Evolutionary conservation across 176 grass and related monocot genomes (phyloP), one percentile per base, ranked within the genome.

Genomic region (Triticum urartu): DNA sequence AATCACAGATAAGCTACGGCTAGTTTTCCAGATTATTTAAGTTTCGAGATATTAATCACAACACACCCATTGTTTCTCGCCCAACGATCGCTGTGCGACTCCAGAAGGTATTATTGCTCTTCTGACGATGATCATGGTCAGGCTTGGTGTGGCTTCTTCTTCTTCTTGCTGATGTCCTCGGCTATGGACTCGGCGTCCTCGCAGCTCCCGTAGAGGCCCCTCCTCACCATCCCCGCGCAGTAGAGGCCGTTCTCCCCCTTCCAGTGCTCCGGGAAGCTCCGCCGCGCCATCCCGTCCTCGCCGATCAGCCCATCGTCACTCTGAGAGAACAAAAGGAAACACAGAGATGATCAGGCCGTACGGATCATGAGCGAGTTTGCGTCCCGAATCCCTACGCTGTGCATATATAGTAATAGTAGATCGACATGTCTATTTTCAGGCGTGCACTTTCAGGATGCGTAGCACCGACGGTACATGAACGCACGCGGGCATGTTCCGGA

Each of bases 201-300:
- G 28, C 3, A 68, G 50, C 83, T 86, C 72, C 90, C 90, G 68
- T 92, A 92, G 87, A 92, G 52, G 5, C 90, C 90, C 80, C 87
- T 75, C 80, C 90, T 72, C 61, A 83, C 87, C 79, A 92, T 38
- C 26, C 90, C 90, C 7, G 87, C 87, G 39, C 79, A 75, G 83
- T 92, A 92, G 47, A 92, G 83, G 28, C 87, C 87, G 17, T 92
- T 89, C 47, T 79, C 62, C 56, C 90, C 90, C 84, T 89, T 92
- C 90, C 90, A 92, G 80, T 92, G 87, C 11, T 26, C 75, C 28
- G 90, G 87, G 67, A 56, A 89, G 10, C 48, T 68, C 74, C 75
- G 64, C 61, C n/a, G 32, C 15, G 90, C 87, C 90, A 92, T 86
- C 11, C 90, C 90, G 62, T 92, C 90, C 1, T 89, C 87, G 5